A percentile compares a stretch with the other conserved stretches of the same genome.
Evolutionary conservation across 345 rosid species (phyloP).

Genomic region (Trapa incisa): DNA sequence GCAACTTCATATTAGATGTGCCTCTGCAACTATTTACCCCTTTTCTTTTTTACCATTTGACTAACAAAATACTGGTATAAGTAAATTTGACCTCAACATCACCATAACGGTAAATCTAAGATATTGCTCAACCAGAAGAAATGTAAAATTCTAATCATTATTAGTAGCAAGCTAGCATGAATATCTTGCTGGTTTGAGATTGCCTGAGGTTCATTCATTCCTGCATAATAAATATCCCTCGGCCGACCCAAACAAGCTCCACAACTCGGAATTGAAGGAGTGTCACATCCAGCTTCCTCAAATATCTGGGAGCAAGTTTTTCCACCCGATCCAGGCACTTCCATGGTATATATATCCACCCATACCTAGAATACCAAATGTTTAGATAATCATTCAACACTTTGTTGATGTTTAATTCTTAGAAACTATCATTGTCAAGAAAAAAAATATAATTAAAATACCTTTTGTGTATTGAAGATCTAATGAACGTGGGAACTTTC

Average conservation of each 20-base stretch:
- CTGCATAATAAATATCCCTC: slow-evolving; percentile 81
- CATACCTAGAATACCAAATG: slow-evolving; percentile 44
- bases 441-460: slow-evolving; percentile 8
- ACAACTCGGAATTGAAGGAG: slow-evolving; percentile 91
- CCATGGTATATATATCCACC: slow-evolving; percentile 79
- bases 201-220: slow-evolving; percentile 79
- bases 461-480: slow-evolving; percentile 92
- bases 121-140: too few relatives aligned
- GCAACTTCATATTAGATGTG: too few relatives aligned
- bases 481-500: slow-evolving; percentile 93
- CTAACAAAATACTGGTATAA: too few relatives aligned
- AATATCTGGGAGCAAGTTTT: slow-evolving; percentile 94
- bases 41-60: too few relatives aligned
- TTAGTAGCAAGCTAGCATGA: too few relatives aligned
- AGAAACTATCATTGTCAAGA: neutral
- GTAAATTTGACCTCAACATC: too few relatives aligned
- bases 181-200: neutral
- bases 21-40: too few relatives aligned
- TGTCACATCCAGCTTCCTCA: slow-evolving; percentile 96
- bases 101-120: too few relatives aligned
- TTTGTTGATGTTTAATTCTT: neutral
- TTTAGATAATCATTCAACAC: neutral
- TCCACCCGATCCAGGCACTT: slow-evolving; percentile 93
- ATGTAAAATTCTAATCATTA: too few relatives aligned
- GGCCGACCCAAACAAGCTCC: slow-evolving; percentile 99